Evolutionary conservation across 306 rosid genomes (phyloP).

Genomic region (Acacia crassicarpa): DNA sequence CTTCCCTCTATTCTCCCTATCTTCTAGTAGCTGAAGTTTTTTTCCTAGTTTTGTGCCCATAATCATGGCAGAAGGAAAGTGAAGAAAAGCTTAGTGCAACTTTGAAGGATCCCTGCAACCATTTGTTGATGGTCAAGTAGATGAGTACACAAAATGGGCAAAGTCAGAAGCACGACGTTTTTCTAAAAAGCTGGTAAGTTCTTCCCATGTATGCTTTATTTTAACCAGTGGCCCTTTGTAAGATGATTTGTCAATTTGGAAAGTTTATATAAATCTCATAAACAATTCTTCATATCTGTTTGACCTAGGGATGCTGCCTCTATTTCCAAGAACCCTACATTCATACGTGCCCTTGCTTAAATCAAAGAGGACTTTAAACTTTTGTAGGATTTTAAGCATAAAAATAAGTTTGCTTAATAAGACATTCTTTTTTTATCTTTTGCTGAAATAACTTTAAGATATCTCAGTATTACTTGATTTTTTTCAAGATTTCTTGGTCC

Average conservation of each 20-base stretch:
- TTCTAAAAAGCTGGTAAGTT: conserved; percentile 69
- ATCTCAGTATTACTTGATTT: neutral
- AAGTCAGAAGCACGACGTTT: conserved; percentile 69
- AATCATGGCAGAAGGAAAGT: conserved; percentile 82
- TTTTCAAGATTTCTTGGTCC: neutral
- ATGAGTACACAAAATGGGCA: conserved; percentile 77
- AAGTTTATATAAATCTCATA: conserved; percentile 11
- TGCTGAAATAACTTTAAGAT: too few species aligned
- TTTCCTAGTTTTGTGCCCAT: conserved; percentile 26
- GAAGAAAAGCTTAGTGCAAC: conserved; percentile 66
- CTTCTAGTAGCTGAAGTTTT: conserved; percentile 28
- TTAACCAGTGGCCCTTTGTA: conserved; percentile 10
- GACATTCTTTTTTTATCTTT: neutral
- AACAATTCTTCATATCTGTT: neutral
- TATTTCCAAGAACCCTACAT: conserved; percentile 2
- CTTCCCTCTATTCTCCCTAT: neutral
- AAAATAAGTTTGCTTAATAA: neutral
- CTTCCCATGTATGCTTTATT: too few species aligned
- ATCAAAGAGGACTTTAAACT: neutral
- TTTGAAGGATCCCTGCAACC: conserved; percentile 73
- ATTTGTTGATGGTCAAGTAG: conserved; percentile 61
- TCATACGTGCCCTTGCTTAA: neutral
- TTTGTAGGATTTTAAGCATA: neutral
- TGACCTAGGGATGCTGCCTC: conserved; percentile 13
- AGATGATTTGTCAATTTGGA: neutral